Percentiles rank a stretch among this genome's conserved stretches.
Conservation (phyloP, 2,329 filamentous ascomycete genomes). For the Fusarium ambrosium region DNA sequence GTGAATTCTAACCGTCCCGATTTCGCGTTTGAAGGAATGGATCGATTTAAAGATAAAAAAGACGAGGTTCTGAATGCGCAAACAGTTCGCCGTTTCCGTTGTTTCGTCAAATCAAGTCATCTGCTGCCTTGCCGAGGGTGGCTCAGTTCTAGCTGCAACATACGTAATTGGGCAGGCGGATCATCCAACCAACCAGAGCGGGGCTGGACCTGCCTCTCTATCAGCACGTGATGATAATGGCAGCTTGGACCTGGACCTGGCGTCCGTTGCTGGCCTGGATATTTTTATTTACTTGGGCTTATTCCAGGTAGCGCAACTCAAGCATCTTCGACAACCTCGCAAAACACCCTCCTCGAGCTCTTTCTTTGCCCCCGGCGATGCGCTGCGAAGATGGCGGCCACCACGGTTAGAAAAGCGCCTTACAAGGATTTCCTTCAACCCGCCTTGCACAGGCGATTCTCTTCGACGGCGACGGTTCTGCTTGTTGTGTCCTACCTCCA, state of each 20-base stretch:
- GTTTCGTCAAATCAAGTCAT: constrained; percentile 36
- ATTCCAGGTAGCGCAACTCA: constrained; percentile 24
- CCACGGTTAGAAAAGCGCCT: constrained; percentile 68
- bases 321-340: constrained; percentile 33
- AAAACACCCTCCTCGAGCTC: constrained; percentile 27
- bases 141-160: constrained; percentile 40
- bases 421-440: constrained; percentile 95
- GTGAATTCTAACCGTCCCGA: neutral
- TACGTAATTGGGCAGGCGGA: constrained; percentile 45
- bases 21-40: constrained; percentile 7
- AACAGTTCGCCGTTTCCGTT: constrained; percentile 11
- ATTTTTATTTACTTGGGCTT: constrained; percentile 52
- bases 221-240: constrained; percentile 50
- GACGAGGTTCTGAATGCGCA: constrained; percentile 10
- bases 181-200: constrained; percentile 17
- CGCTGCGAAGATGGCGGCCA: constrained; percentile 64
- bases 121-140: constrained; percentile 45
- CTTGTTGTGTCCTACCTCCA: constrained; percentile 80
- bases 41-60: constrained; percentile 9
- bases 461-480: constrained; percentile 78
- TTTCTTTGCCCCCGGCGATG: constrained; percentile 55
- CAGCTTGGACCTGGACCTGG: constrained; percentile 32
- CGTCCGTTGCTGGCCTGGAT: constrained; percentile 50
- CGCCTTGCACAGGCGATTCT: constrained; percentile 87
- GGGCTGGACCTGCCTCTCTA: constrained; percentile 37